Base-by-base conservation (phyloP, 768 basidiomycete genomes). In the Boletellus ananiceps region DNA sequence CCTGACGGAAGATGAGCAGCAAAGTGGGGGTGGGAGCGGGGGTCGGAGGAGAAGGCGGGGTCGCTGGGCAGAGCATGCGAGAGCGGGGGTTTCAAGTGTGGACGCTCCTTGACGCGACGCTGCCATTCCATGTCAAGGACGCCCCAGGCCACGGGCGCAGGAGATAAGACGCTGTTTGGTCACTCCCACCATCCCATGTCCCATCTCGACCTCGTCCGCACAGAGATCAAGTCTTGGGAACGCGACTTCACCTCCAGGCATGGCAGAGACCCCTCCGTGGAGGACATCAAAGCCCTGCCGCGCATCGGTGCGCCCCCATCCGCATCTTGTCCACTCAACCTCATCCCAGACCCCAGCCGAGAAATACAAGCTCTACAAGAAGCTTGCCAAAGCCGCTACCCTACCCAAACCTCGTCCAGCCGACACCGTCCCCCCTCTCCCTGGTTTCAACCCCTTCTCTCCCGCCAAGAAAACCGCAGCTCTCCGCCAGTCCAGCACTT, bases 301-400 rank as follows among this genome's bases (percentile, higher is more conserved):
- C 57, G 60, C 44, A 82, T 90, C 51, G 86, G 88, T 90, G 48
- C 56, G 81, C 67, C 40, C 34, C 44, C 49, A 11, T 47, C 32
- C 40, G 29, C 55, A 41, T 41, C 21, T 21, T 42, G 34, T 14
- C 32, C 16, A 31, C 33, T 33, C 44, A 35, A 49, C 57, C 58
- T 61, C 51, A 56, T 46, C 42, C 49, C 41, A 29, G 8, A 44
- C 21, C 51, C 12, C 62, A 91, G 88, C 85, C 52, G 77, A 80
- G 56, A 89, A 86, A 65, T 92, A 92, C 72, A 90, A 78, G 66
- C 75, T 80, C 27, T 89, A 91, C 75, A 91, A 90, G 75, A 82
- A 77, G 51, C 75, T 90, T 32, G 77, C 76, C 47, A 90, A 85
- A 56, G 62, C 66, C 21, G 57, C 68, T 0, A 37, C 62, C 44